Conservation (phyloP, 1,139 yeast genomes). For the Suhomyces taliae region DNA sequence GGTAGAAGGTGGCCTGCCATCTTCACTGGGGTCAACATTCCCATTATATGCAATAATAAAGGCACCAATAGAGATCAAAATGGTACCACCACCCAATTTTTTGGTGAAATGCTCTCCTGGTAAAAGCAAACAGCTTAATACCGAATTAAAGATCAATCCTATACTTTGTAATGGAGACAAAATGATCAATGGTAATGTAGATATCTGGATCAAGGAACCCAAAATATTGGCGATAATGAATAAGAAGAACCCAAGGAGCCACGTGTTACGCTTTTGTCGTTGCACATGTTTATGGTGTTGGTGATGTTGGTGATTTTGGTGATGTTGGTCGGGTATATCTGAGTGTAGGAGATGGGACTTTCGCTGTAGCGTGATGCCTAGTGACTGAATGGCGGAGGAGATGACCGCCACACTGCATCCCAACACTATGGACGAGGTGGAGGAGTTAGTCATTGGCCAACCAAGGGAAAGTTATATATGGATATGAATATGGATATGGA, state of each 20-base stretch:
- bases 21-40: slow-evolving; percentile 15
- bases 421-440: slow-evolving; percentile 29
- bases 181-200: slow-evolving; percentile 79
- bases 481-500: no score
- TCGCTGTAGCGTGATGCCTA: slow-evolving; percentile 82
- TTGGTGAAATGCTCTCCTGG: slow-evolving; percentile 68
- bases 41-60: slow-evolving; percentile 79
- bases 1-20: slow-evolving; percentile 24
- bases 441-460: not conserved
- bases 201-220: slow-evolving; percentile 81
- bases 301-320: slow-evolving; percentile 14
- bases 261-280: slow-evolving; percentile 56
- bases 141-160: slow-evolving; percentile 81
- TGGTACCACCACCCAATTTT: slow-evolving; percentile 62
- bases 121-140: slow-evolving; percentile 64
- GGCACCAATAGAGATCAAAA: slow-evolving; percentile 72
- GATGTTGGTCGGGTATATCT: slow-evolving; percentile 3
- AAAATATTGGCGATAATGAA: slow-evolving; percentile 74
- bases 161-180: slow-evolving; percentile 83
- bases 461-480: no score
- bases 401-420: slow-evolving; percentile 78
- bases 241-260: slow-evolving; percentile 73
- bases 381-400: slow-evolving; percentile 78
- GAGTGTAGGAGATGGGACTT: slow-evolving; percentile 61
- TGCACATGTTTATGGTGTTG: slow-evolving; percentile 28